Evolutionary conservation across 116 monocot species (phyloP), one percentile per base, ranked within the genome.

Genomic region (Trichopus zeylanicus): DNA sequence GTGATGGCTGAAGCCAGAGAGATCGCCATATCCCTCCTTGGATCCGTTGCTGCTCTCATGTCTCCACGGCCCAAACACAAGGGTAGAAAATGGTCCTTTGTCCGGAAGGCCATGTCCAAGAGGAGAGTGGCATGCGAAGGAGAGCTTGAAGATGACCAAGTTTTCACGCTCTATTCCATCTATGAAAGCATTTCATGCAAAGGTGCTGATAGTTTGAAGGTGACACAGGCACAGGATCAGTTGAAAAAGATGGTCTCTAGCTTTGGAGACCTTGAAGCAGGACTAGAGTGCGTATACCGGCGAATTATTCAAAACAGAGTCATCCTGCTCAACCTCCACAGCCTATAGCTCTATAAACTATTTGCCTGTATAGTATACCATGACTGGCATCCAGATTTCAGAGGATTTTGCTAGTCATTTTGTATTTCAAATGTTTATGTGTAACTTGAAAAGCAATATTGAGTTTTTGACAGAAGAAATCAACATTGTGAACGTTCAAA

Each of bases 1-100:
- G 59, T 60, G 12, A 12, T 82, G 70, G 68, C 7, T 5, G 67
- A 79, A 63, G 58, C 68, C n/a, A 73, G 76, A 31, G 67, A 60
- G 25, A 31, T 69, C 37, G 57, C 70, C 0, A 31, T 68, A 5
- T 56, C 65, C 22, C 62, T 73, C 6, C 48, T 75, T 27, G 31
- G 31, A 29, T 70, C 70, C 3, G 21, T 74, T 0, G 29, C 51
- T 0, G 52, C 46, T 5, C 55, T 64, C 13, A 26, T 62, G 0
- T 19, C 27, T 26, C 27, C 65, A 38, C 56, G 30, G 13, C 3
- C 27, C 23, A 48, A 29, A 8, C 18, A 35, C 3, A 69, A 54
- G 48, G 11, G 48, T 18, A 61, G 59, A 56, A 68, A 48, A 12
- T 79, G 70, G 82, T 70, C 48, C 5, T 20, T 76, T 61, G 57